Base-by-base conservation (phyloP, 1,284 basidiomycete genomes). In the Thecaphora thlaspeos region DNA sequence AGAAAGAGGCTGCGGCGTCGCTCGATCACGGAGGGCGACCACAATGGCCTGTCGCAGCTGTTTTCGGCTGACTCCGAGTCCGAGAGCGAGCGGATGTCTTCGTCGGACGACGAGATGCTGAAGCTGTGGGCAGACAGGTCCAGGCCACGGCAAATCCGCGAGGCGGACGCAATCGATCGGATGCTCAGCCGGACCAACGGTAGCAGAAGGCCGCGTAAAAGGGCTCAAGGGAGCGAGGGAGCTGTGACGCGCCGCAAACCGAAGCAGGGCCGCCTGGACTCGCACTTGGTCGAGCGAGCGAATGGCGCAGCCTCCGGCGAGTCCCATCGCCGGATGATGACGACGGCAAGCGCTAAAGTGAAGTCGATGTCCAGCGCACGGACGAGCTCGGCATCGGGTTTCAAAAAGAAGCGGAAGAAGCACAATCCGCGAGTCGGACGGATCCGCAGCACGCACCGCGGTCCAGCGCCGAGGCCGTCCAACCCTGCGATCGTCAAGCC, bases 111-210 rank as follows among this genome's bases (percentile, higher is more conserved):
- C 11, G 50, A 52, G 22, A 45, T 28, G 26, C 26, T 28, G 11
- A 5, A 11, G 26, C 26, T 28, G 11, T 28, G 26, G 26, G 26
- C 26, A 11, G 26, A 28, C 11, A 5, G 26, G 26, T 11, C 7
- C 26, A 5, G 26, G 7, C 26, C 26, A 28, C 5, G 28, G 17
- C 44, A 34, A 4, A 7, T 17, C n/a, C 41, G 45, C 21, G 46
- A 62, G 2, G 43, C 21, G 14, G 63, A 75, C 41, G 69, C 58
- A 5, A 63, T 75, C 22, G 73, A 75, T 42, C 66, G 70, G 12
- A 73, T 75, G 69, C 63, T 75, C 7, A 48, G 61, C 21, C 59
- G 70, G 18, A 61, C 66, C 3, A 49, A 41, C 21, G 63, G 55
- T 12, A 41, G 51, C 17, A 11, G 26, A 5, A 56, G 57, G 19